Percentiles rank a stretch among this genome's conserved stretches.
Conservation (phyloP, 2,329 filamentous ascomycete species). For the Gyromitra esculenta region DNA sequence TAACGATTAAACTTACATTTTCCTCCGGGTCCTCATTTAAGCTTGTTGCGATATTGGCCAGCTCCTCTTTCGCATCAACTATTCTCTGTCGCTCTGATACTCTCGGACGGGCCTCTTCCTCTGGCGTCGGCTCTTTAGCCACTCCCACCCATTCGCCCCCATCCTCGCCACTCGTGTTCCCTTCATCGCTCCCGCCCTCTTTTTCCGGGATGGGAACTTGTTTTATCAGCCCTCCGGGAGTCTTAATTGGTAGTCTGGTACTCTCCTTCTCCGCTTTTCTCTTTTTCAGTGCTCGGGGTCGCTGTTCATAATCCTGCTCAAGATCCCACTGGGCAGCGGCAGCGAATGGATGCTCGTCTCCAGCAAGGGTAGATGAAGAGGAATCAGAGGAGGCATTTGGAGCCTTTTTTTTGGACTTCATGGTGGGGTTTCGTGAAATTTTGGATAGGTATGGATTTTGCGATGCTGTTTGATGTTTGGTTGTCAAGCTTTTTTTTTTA, state of each 20-base stretch:
- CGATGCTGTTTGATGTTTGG: constrained; percentile 19
- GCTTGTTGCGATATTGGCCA: constrained; percentile 80
- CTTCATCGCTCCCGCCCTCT: constrained; percentile 69
- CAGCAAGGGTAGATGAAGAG: neutral
- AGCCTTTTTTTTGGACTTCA: constrained; percentile 30
- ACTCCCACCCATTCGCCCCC: constrained; percentile 39
- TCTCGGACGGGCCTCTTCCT: constrained; percentile 68
- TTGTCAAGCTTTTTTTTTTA: constrained; percentile 39
- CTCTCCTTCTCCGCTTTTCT: constrained; percentile 72
- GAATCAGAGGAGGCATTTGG: constrained; percentile 1
- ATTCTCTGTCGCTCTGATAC: constrained; percentile 83
- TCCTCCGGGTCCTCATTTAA: constrained; percentile 96
- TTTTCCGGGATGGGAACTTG: constrained; percentile 62
- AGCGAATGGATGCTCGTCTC: constrained; percentile 45
- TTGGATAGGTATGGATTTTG: constrained; percentile 10
- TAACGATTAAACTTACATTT: constrained; percentile 71
- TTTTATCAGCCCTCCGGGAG: constrained; percentile 78
- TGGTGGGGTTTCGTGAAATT: neutral
- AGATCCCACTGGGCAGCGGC: constrained; percentile 82
- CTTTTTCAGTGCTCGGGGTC: constrained; percentile 77
- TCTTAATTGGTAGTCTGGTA: constrained; percentile 85
- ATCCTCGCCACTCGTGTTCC: constrained; percentile 26
- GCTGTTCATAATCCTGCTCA: constrained; percentile 88
- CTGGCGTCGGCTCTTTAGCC: constrained; percentile 57
- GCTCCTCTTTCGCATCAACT: constrained; percentile 85